phyloP scores from a whole-genome alignment of 371 early-diverging fungal genomes.

The Actinomucor elegans region DNA sequence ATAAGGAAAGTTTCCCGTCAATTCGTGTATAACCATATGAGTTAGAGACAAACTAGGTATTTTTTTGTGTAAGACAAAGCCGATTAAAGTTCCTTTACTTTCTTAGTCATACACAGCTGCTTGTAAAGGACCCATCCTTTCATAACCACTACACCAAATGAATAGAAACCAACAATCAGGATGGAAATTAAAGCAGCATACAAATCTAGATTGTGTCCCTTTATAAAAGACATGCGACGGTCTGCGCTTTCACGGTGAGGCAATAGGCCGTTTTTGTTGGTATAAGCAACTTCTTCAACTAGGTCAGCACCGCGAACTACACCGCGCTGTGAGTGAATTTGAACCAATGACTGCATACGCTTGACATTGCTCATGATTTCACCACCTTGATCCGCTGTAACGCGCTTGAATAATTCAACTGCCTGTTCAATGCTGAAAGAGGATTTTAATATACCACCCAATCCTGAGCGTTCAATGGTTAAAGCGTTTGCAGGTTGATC shows the following conservation, averaged over 20 bases:
- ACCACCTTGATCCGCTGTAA: constrained; percentile 4
- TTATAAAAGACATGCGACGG: constrained; percentile 15
- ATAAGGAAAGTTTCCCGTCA: too few relatives aligned
- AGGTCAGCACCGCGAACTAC: constrained; percentile 22
- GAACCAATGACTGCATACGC: constrained; percentile 13
- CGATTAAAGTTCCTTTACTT: too few relatives aligned
- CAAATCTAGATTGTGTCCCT: constrained; percentile 27
- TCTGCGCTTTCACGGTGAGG: constrained; percentile 14
- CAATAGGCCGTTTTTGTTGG: constrained; percentile 14
- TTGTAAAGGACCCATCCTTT: too few relatives aligned
- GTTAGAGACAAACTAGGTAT: too few relatives aligned
- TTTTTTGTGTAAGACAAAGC: too few relatives aligned
- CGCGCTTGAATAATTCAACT: background rate
- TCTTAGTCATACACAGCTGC: too few relatives aligned
- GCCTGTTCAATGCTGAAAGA: background rate
- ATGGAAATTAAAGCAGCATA: constrained; percentile 4
- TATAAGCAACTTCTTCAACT: constrained; percentile 26
- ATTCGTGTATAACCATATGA: too few relatives aligned
- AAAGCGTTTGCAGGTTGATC: constrained; percentile 33
- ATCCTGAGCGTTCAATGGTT: background rate
- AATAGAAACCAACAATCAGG: too few relatives aligned
- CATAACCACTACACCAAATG: too few relatives aligned
- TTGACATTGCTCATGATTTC: constrained; percentile 7
- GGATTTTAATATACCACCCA: background rate
- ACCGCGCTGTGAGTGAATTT: constrained; percentile 18